phyloP scores from a whole-genome alignment of 2,329 filamentous ascomycete species.

The Diaporthe sp. region DNA sequence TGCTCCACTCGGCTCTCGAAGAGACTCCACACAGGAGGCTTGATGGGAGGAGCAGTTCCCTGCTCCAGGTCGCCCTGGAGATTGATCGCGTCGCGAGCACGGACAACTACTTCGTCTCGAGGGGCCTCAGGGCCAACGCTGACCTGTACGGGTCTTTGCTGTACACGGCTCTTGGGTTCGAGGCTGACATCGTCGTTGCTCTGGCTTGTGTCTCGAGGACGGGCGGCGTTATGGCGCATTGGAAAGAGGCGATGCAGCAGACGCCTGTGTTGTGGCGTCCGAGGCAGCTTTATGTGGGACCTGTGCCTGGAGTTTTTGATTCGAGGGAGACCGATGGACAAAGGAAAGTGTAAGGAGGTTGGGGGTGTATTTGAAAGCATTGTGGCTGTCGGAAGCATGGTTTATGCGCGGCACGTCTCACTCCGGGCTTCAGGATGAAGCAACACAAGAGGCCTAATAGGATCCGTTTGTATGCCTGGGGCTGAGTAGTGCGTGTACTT shows the following conservation, averaged over 20 bases:
- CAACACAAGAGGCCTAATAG: too few species aligned
- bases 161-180: not conserved
- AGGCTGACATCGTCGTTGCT: not conserved
- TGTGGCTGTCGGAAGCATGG: too few species aligned
- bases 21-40: too few species aligned
- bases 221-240: constrained; percentile 2
- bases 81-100: not conserved
- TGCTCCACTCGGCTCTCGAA: not conserved
- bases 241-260: constrained; percentile 11
- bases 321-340: not conserved
- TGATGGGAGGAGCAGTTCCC: not conserved
- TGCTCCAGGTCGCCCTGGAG: constrained; percentile 12
- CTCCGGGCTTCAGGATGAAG: too few species aligned
- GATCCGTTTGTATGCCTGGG: too few species aligned
- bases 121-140: constrained; percentile 4
- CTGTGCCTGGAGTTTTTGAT: not conserved
- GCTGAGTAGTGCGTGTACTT: too few species aligned
- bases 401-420: too few species aligned
- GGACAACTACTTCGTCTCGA: constrained; percentile 1
- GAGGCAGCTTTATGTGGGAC: not conserved
- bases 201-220: not conserved
- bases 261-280: not conserved
- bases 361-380: too few species aligned
- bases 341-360: too few species aligned
- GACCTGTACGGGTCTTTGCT: not conserved